Evolutionary conservation across 306 rosid genomes (phyloP).

Genomic region (Hippophae tibetana): DNA sequence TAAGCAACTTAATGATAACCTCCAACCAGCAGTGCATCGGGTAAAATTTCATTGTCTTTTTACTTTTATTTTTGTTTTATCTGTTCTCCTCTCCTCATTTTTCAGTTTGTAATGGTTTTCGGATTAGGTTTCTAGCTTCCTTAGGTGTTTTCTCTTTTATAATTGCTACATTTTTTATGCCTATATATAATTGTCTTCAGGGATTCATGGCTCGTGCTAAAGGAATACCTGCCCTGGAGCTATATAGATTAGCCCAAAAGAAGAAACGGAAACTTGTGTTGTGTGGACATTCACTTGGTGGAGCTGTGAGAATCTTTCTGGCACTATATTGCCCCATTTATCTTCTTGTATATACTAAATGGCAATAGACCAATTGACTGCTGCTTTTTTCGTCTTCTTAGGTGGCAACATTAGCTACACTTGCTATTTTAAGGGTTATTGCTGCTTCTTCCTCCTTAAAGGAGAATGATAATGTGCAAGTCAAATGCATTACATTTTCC

Average conservation of each 20-base stretch:
- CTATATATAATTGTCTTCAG: conserved; percentile 26
- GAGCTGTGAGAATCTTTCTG: conserved; percentile 65
- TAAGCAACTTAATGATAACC: conserved; percentile 46
- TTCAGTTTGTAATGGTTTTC: background rate
- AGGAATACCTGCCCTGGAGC: conserved; percentile 93
- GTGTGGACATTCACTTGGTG: conserved; percentile 98
- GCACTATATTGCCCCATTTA: conserved; percentile 4
- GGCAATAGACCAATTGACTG: conserved; percentile 13
- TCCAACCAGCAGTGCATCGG: conserved; percentile 90
- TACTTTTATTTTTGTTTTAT: conserved; percentile 1
- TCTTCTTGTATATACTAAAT: conserved; percentile 5
- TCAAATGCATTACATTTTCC: conserved; percentile 90
- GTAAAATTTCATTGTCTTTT: conserved; percentile 30
- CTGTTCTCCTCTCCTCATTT: background rate
- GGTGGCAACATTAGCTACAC: conserved; percentile 96
- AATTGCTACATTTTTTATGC: conserved; percentile 6
- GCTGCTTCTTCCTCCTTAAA: conserved; percentile 82
- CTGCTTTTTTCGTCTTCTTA: conserved; percentile 25
- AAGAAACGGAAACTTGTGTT: conserved; percentile 84
- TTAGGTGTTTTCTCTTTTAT: too few relatives aligned
- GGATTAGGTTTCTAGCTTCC: too few relatives aligned
- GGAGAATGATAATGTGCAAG: conserved; percentile 59
- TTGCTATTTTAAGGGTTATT: conserved; percentile 93
- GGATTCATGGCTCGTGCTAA: conserved; percentile 98
- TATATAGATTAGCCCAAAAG: conserved; percentile 94